Evolutionary conservation across 768 basidiomycete genomes (phyloP), one percentile per base, ranked within the genome.

Genomic region (Rossbeevera mucosa): DNA sequence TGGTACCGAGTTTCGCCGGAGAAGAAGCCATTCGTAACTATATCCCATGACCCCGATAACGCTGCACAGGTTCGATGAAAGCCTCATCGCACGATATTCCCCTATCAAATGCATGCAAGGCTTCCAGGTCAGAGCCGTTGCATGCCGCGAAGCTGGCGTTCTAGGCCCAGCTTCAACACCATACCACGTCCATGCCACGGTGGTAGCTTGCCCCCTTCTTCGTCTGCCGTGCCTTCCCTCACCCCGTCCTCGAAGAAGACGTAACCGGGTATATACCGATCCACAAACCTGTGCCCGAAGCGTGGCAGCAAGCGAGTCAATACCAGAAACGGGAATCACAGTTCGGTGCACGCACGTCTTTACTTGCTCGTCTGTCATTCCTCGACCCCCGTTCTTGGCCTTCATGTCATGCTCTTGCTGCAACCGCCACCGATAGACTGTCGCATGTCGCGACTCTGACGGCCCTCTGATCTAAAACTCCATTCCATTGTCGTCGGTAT

Each of bases 361-460:
- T 59, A 85, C 81, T 75, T 94, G 69, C 6, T 78, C 82, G 61
- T 95, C 93, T 0, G 83, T 76, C 95, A 98, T 96, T 4, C 94
- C 94, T 28, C 74, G 73, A 5, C 92, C 93, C 31, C 91, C 92
- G 56, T 94, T 95, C 42, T 64, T 64, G 4, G 81, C 74, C 66
- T 93, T 95, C 92, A 96, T 94, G 53, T 80, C 62, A 53, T 87
- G 90, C 61, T 98, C 94, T 69, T 96, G 94, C 65, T 96, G 77
- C 31, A 90, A 67, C 14, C 95, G 76, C 95, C 95, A 97, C 55
- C 78, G 77, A 71, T 94, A 96, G 16, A 96, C 78, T 51, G 86
- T 77, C 28, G 71, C 66, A 50, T 74, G 74, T 12, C 74, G 68
- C 48, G 68, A 63, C 18, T 53, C 46, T 30, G 66, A 59, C 13